phyloP scores from a whole-genome alignment of 2,329 filamentous ascomycete genomes.

The Grosmannia clavigera region DNA sequence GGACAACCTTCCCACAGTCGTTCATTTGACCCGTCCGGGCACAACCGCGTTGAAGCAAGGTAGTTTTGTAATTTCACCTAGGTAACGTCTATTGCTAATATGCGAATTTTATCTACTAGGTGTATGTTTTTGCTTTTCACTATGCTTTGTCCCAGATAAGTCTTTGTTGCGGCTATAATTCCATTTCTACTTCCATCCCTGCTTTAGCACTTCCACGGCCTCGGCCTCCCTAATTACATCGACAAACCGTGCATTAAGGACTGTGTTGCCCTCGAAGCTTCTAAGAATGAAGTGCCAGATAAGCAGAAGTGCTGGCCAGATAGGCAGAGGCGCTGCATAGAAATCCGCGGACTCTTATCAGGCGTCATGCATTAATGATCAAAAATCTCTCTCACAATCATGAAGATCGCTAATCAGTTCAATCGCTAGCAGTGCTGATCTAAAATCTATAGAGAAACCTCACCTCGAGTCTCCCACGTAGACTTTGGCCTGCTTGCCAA shows the following conservation, averaged over 20 bases:
- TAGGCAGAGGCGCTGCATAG: background rate
- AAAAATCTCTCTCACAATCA: background rate
- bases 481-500: background rate
- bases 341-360: background rate
- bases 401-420: background rate
- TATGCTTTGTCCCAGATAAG: too few relatives aligned
- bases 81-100: too few relatives aligned
- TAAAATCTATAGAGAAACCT: background rate
- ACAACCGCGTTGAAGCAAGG: too few relatives aligned
- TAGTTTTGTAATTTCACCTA: too few relatives aligned
- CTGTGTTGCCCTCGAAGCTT: too few relatives aligned
- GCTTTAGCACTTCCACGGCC: conserved; percentile 22
- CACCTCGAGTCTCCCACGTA: background rate
- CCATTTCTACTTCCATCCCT: background rate
- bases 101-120: too few relatives aligned
- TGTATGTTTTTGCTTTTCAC: too few relatives aligned
- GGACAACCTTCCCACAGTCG: too few relatives aligned
- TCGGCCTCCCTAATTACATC: conserved; percentile 30
- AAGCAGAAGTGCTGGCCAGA: background rate
- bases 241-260: conserved; percentile 30
- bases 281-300: background rate
- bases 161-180: too few relatives aligned
- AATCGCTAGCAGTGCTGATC: background rate
- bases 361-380: too few relatives aligned
- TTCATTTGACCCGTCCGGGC: too few relatives aligned